phyloP scores from a whole-genome alignment of 768 basidiomycete species.

The Coprinopsis strossmayeri region DNA sequence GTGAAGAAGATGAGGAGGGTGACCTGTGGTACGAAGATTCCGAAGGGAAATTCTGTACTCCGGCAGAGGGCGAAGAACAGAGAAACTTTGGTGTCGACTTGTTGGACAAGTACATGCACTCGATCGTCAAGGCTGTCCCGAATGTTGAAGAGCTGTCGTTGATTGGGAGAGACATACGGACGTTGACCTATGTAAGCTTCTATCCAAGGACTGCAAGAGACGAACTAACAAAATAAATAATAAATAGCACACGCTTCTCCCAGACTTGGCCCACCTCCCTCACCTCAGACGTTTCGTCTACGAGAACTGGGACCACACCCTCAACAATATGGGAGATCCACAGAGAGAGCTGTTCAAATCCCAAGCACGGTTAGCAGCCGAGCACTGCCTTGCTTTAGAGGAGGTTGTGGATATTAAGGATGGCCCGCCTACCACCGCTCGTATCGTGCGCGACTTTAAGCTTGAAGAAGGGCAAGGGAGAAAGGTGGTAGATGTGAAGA shows the following conservation, averaged over 20 bases:
- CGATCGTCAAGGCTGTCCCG: conserved; percentile 10
- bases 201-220: too few species aligned
- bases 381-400: not conserved
- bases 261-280: not conserved
- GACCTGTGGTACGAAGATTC: conserved; percentile 12
- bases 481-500: not conserved
- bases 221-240: too few species aligned
- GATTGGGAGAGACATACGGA: not conserved
- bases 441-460: not conserved
- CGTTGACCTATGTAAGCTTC: not conserved
- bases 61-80: not conserved
- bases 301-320: not conserved
- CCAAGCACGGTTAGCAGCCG: not conserved
- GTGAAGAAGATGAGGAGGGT: conserved; percentile 6
- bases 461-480: too few species aligned
- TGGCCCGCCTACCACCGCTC: not conserved
- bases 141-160: conserved; percentile 11
- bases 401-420: not conserved
- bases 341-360: not conserved
- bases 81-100: conserved; percentile 1
- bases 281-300: not conserved
- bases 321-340: not conserved
- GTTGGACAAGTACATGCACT: conserved; percentile 11
- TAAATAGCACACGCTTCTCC: not conserved
- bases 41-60: conserved; percentile 7